Conservation (phyloP, 345 rosid genomes). For the Pistacia vera region DNA sequence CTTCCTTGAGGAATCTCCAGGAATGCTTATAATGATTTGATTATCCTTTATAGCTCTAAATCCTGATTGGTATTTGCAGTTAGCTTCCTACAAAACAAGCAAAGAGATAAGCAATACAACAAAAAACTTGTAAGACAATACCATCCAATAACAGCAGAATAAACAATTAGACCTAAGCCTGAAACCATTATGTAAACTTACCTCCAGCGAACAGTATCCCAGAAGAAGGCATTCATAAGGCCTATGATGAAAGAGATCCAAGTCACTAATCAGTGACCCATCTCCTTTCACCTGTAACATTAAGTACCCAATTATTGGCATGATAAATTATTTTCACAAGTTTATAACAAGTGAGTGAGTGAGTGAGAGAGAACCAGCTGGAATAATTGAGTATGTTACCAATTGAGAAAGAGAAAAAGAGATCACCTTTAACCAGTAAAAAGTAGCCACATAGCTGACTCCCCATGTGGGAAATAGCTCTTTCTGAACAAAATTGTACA, state of each 20-base stretch:
- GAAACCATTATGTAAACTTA: conserved; percentile 24
- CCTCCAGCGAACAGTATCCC: conserved; percentile 57
- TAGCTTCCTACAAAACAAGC: conserved; percentile 34
- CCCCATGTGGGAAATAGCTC: conserved; percentile 87
- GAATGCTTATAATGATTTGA: conserved; percentile 64
- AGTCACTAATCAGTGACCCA: conserved; percentile 68
- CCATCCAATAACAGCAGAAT: neutral
- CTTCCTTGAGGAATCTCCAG: conserved; percentile 85
- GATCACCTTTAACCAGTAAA: conserved; percentile 82
- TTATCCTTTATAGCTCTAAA: conserved; percentile 41
- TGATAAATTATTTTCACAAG: conserved; percentile 15
- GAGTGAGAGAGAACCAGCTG: neutral
- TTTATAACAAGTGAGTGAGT: conserved; percentile 11
- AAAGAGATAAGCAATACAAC: conserved; percentile 18
- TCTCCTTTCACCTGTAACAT: conserved; percentile 76
- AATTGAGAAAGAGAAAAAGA: conserved; percentile 6
- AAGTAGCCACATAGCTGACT: conserved; percentile 50
- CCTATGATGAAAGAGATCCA: conserved; percentile 88
- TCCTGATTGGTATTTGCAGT: conserved; percentile 30
- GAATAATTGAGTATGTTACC: too few relatives aligned
- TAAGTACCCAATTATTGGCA: conserved; percentile 12
- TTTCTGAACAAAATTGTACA: conserved; percentile 66
- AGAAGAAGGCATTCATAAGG: conserved; percentile 88
- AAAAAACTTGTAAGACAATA: neutral
- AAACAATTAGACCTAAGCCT: neutral